These are phyloP conservation scores for Setaria viridis DNA, from an alignment of 202 grass and related monocot species.

Conservation along the genomic window DNA sequence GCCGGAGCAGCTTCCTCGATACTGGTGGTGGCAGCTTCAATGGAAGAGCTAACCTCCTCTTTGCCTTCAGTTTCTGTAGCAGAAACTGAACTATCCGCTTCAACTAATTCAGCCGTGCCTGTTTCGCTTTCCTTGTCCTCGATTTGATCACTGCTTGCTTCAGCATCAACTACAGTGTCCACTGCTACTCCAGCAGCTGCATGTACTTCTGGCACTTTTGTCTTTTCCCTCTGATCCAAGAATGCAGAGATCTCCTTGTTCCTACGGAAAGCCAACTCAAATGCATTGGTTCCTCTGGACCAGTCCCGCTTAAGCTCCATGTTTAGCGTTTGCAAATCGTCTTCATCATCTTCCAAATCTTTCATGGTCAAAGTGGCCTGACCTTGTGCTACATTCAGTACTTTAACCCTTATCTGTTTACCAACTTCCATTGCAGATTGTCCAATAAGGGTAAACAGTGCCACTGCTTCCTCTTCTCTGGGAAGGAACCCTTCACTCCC, in stretches of 20 bases:
- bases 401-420: slow-evolving; percentile 73
- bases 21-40: slow-evolving; percentile 32
- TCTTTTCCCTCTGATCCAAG: slow-evolving; percentile 67
- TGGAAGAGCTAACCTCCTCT: slow-evolving; percentile 36
- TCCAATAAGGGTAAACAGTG: slow-evolving; percentile 64
- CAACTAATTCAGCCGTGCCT: neutral
- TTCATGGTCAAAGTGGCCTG: slow-evolving; percentile 90
- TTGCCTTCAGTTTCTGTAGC: slow-evolving; percentile 39
- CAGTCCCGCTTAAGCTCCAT: slow-evolving; percentile 64
- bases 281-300: slow-evolving; percentile 65
- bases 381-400: slow-evolving; percentile 70
- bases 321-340: slow-evolving; percentile 62
- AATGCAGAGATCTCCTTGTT: slow-evolving; percentile 84
- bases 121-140: slow-evolving; percentile 17
- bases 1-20: slow-evolving; percentile 28
- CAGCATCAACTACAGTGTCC: neutral
- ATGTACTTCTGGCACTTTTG: slow-evolving; percentile 44
- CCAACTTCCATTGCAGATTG: slow-evolving; percentile 69
- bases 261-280: slow-evolving; percentile 80
- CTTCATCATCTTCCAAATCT: slow-evolving; percentile 68
- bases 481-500: slow-evolving; percentile 93
- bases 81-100: slow-evolving; percentile 45
- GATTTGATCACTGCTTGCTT: neutral
- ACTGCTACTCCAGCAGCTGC: slow-evolving; percentile 21
- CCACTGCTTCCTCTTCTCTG: slow-evolving; percentile 73